Evolutionary conservation across 192 early-diverging fungal species (phyloP).

Genomic region (Anaeromyces robustus): DNA sequence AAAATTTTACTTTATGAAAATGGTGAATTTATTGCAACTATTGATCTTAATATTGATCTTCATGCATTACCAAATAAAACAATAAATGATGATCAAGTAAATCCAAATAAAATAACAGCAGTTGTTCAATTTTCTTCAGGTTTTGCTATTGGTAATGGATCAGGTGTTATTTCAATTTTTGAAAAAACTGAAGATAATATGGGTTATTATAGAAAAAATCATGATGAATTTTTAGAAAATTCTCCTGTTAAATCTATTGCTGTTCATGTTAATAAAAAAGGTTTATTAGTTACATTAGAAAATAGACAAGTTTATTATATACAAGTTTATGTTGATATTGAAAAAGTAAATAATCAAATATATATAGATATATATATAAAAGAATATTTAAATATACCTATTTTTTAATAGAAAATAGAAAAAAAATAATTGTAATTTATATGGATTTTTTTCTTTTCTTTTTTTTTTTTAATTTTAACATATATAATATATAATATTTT

Average conservation of each 20-base stretch:
- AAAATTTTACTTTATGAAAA: slow-evolving; percentile 31
- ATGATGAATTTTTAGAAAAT: background rate
- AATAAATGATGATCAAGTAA: background rate
- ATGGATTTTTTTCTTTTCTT: too few species aligned
- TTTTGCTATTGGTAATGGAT: background rate
- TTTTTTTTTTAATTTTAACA: too few species aligned
- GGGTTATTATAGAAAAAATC: background rate
- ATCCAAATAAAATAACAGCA: background rate
- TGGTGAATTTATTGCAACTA: slow-evolving; percentile 29
- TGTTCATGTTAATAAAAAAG: background rate
- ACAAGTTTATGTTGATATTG: background rate
- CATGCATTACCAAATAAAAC: background rate
- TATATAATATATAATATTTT: too few species aligned
- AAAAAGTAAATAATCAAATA: background rate
- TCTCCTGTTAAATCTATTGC: background rate
- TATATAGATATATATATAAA: too few species aligned
- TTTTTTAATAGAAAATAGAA: too few species aligned
- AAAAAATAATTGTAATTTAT: too few species aligned
- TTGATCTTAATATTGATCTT: slow-evolving; percentile 1
- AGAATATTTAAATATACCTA: too few species aligned
- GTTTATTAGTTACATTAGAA: background rate
- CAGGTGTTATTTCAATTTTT: background rate
- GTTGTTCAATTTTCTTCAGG: slow-evolving; percentile 1
- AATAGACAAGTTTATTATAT: background rate
- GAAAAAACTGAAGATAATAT: background rate